Evolutionary conservation across 139 green algal species (phyloP).

Genomic region (Chlorella ohadii): DNA sequence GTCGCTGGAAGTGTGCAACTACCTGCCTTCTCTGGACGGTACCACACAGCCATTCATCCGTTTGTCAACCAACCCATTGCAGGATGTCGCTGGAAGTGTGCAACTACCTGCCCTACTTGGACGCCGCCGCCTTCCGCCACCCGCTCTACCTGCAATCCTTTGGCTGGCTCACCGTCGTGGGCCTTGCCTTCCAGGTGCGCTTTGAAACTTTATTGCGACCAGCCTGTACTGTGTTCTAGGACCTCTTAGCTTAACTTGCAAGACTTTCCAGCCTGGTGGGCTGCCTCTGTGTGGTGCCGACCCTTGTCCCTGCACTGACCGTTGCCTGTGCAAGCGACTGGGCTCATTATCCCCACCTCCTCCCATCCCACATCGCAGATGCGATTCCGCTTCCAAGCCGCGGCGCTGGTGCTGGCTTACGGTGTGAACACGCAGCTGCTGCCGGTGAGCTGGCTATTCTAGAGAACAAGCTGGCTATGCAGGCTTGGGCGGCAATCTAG

Average conservation of each 20-base stretch:
- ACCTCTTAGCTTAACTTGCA: no score
- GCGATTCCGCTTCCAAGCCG: background rate
- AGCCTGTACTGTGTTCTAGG: no score
- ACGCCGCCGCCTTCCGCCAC: background rate
- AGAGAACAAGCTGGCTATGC: no score
- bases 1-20: background rate
- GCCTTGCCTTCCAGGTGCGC: slow-evolving; percentile 8
- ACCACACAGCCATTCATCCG: background rate
- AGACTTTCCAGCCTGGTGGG: no score
- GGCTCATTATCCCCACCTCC: no score
- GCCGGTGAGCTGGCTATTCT: background rate
- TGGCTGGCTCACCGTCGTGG: slow-evolving; percentile 10
- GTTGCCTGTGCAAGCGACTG: no score
- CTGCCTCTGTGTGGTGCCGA: no score
- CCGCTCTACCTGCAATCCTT: slow-evolving; percentile 5
- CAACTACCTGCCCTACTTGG: background rate
- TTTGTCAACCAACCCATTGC: background rate
- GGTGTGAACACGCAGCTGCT: slow-evolving; percentile 1
- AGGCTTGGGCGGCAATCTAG: no score
- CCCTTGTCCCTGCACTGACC: no score
- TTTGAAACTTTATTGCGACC: background rate
- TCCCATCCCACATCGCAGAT: background rate
- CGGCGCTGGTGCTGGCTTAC: background rate
- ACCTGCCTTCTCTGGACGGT: background rate
- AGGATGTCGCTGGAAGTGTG: background rate